Percentiles rank a stretch among this genome's conserved stretches.
These are phyloP conservation scores for Pseudogymnoascus sp. DNA, from an alignment of 2,329 filamentous ascomycete species.

Conservation along the genomic window DNA sequence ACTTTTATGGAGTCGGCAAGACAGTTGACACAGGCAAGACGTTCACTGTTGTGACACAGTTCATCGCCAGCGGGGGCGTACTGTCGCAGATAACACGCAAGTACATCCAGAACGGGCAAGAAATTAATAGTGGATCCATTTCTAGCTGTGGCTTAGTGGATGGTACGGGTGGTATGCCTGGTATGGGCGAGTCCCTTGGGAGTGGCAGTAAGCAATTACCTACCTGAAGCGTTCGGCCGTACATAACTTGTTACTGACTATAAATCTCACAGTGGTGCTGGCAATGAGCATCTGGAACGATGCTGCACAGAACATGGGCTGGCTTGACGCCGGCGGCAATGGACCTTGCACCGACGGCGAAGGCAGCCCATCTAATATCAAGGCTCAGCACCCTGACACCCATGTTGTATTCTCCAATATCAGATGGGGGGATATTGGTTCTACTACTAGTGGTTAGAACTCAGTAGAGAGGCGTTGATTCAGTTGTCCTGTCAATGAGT, in stretches of 20 bases:
- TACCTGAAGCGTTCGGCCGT: slow-evolving; percentile 32
- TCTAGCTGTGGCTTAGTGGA: slow-evolving; percentile 12
- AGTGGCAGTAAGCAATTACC: slow-evolving; percentile 31
- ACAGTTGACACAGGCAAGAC: slow-evolving; percentile 35
- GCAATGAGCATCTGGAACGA: slow-evolving; percentile 48
- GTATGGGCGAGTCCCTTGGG: slow-evolving; percentile 38
- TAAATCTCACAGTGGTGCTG: slow-evolving; percentile 36
- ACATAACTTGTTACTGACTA: slow-evolving; percentile 27
- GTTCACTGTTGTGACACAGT: slow-evolving; percentile 44
- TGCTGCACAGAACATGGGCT: slow-evolving; percentile 43
- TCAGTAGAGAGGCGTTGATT: neutral
- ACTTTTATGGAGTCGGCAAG: slow-evolving; percentile 21
- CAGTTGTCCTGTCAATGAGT: too few species aligned
- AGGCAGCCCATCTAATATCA: slow-evolving; percentile 41
- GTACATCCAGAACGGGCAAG: slow-evolving; percentile 42
- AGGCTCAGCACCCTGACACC: slow-evolving; percentile 37
- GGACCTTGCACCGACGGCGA: slow-evolving; percentile 46
- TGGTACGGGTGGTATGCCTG: slow-evolving; percentile 32
- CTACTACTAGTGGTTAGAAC: neutral
- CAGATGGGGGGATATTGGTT: slow-evolving; percentile 47
- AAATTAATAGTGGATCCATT: slow-evolving; percentile 34
- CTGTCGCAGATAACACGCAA: slow-evolving; percentile 39
- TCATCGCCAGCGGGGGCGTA: slow-evolving; percentile 37
- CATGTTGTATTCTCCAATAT: slow-evolving; percentile 47
- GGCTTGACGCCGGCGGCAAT: slow-evolving; percentile 40